Evolutionary conservation across 1,284 basidiomycete species (phyloP), one percentile per base, ranked within the genome.

Genomic region (Cryptococcus floricola): DNA sequence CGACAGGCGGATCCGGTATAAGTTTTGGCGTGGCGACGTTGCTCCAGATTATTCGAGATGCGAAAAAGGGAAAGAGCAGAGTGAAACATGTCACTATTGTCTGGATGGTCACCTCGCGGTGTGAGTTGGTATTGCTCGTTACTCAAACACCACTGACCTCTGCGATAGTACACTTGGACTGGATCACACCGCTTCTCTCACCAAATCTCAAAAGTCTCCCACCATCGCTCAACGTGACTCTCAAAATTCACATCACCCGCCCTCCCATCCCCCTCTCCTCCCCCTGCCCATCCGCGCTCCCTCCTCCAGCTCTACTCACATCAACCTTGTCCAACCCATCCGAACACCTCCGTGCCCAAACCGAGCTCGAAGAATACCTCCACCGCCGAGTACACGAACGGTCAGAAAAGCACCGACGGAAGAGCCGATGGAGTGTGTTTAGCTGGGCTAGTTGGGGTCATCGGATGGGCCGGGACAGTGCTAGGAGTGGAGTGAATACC

Each of bases 1-100:
- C 28, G 42, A 7, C 53, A 69, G 70, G 70, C 43, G 74, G 74
- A 19, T 72, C 73, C 0, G 74, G 74, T 31, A 62, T 76, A 19
- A 67, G 73, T 2, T 71, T 68, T 53, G 69, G 65, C 4, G 53
- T 70, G 3, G 52, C 71, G 2, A 63, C 70, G 49, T 54, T 75
- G 13, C 62, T 67, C 5, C 54, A 64, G 23, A 63, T 71, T 37
- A 58, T 73, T 13, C 44, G 52, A 12, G 62, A 66, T 13, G 64
- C 64, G 28, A 58, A 58, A 27, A 42, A 60, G n/a, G 68, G 66
- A 7, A 57, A 56, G 28, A 63, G 63, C 9, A 58, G 63, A 18
- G 65, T 68, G 53, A 70, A 54, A 10, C 37, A 47, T 9, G 56
- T 70, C 9, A 61, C 62, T 4, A 61, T 76, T 19, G 56, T 71